phyloP scores from a whole-genome alignment of 2,329 filamentous ascomycete genomes.

The Cladosporium cucumerinum region DNA sequence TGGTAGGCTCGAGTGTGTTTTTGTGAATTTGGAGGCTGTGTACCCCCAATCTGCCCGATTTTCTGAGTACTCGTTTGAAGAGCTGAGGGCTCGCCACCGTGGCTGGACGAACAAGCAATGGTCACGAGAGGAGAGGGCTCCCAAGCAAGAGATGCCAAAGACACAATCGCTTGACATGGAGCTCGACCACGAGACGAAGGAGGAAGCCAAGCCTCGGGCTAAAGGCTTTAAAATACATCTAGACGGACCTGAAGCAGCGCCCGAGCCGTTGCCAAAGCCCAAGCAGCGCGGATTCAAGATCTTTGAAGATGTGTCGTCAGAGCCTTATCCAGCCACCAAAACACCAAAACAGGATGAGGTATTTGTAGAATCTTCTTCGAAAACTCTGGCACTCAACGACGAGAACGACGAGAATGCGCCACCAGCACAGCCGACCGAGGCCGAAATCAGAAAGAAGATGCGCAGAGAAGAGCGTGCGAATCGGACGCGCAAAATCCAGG shows the following conservation, averaged over 20 bases:
- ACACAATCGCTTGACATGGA: background rate
- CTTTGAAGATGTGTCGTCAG: conserved; percentile 30
- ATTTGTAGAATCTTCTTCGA: conserved; percentile 27
- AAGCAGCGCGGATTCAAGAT: conserved; percentile 35
- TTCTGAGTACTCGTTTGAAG: conserved; percentile 85
- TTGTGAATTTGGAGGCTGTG: conserved; percentile 78
- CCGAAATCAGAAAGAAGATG: conserved; percentile 47
- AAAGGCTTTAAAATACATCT: conserved; percentile 24
- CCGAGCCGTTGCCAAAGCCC: conserved; percentile 17
- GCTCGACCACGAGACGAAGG: background rate
- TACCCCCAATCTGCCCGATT: conserved; percentile 71
- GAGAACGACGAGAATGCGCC: conserved; percentile 50
- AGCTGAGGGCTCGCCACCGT: conserved; percentile 73
- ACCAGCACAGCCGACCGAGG: conserved; percentile 29
- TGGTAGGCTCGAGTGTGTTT: conserved; percentile 80
- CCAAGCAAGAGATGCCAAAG: background rate
- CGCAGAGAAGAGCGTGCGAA: conserved; percentile 49
- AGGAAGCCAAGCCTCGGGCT: background rate
- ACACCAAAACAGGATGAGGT: conserved; percentile 23
- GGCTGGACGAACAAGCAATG: conserved; percentile 62
- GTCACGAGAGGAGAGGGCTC: conserved; percentile 33
- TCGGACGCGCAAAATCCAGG: conserved; percentile 60
- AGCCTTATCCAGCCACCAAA: conserved; percentile 13
- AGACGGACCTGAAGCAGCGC: conserved; percentile 11
- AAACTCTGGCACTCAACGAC: conserved; percentile 36